Evolutionary conservation across 1,139 yeast species (phyloP), one percentile per base, ranked within the genome.

Genomic region (Candida sp.): DNA sequence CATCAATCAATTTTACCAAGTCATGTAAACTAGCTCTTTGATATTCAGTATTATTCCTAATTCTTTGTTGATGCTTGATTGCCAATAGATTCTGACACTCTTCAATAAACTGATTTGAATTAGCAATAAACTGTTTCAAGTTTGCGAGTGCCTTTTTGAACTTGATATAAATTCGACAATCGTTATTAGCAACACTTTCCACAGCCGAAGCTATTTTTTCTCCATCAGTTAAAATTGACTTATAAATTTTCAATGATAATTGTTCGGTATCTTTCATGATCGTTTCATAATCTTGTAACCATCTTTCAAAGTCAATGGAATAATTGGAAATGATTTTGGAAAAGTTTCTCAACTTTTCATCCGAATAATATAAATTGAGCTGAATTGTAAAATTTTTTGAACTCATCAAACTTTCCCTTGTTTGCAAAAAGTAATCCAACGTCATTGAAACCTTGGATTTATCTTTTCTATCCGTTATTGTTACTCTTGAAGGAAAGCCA

Each of bases 11-110:
- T 3, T 57, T 41, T 23, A 62, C 45, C 44, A 67, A 53, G 38
- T 53, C 60, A 33, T 55, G 56, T 40, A 62, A 52, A 38, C 40
- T 27, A 41, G 51, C 12, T 45, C 50, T 21, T 50, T 60, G 40
- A 36, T 49, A 35, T 33, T 48, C 46, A 36, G 48, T 53, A 2
- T 56, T 57, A 44, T 61, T 59, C 45, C 77, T 56, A 45, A 73
- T 76, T 34, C 83, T 60, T 45, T 75, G 81, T 45, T 76, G 81
- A 48, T 78, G 81, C 45, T 77, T 71, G 56, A 64, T 63, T 0
- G 81, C 58, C 40, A 84, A 56, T 19, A 83, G 58, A 4, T 64
- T 63, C 48, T 80, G 83, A 32, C 87, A 85, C 36, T 75, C 75
- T 21, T 78, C 84, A 22, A 76, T 69, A 74, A 87, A 82, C 4